A percentile compares a stretch with the other conserved stretches of the same genome.
phyloP scores from a whole-genome alignment of 2,329 filamentous ascomycete species.

The Apiospora malaysiana region DNA sequence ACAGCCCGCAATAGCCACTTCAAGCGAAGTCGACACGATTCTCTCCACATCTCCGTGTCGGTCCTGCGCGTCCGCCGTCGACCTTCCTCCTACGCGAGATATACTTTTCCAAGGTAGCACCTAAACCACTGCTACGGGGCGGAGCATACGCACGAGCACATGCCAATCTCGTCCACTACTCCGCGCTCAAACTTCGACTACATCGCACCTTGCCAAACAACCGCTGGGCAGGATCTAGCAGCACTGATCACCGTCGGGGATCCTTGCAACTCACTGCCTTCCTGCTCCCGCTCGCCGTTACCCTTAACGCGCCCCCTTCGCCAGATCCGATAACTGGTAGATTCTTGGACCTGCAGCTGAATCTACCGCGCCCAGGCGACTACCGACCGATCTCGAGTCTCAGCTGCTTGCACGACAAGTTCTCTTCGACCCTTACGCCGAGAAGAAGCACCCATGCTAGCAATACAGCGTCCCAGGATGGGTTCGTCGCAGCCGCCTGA shows the following conservation, averaged over 20 bases:
- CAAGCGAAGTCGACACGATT: background rate
- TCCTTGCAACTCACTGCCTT: background rate
- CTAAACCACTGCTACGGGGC: conserved; percentile 18
- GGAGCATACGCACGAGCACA: conserved; percentile 19
- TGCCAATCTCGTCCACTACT: conserved; percentile 2
- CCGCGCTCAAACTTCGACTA: conserved; percentile 15
- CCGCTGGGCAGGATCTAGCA: conserved; percentile 9
- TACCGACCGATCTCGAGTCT: background rate
- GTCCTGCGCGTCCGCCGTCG: background rate
- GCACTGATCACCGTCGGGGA: background rate
- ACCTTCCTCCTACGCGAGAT: conserved; percentile 6
- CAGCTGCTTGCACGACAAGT: conserved; percentile 10
- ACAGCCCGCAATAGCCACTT: background rate
- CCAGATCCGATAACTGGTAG: background rate
- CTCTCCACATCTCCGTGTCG: background rate
- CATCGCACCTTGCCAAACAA: conserved; percentile 15
- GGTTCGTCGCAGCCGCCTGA: conserved; percentile 63
- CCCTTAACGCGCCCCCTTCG: conserved; percentile 14
- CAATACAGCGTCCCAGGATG: conserved; percentile 63
- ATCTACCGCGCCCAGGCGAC: background rate
- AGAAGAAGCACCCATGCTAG: conserved; percentile 58
- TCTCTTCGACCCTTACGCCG: conserved; percentile 8
- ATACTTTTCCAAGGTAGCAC: conserved; percentile 19
- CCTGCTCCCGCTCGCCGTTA: background rate
- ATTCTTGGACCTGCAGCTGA: conserved; percentile 8